Percentiles rank a stretch among this genome's conserved stretches.
These are phyloP conservation scores for Osmanthus fragrans DNA, from an alignment of 257 asterid species.

Conservation along the genomic window DNA sequence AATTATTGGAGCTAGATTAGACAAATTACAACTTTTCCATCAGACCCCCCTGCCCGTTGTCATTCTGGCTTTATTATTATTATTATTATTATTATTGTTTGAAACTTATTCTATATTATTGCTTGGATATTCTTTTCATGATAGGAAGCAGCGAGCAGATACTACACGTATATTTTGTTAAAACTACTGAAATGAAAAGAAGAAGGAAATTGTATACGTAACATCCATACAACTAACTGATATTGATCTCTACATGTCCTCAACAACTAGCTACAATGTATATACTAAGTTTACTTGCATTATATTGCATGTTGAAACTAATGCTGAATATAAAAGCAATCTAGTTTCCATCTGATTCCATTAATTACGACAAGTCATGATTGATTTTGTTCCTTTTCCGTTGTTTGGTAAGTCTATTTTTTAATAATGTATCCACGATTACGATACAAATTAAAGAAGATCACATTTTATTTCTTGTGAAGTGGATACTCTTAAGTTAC, in stretches of 20 bases:
- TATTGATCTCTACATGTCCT: background rate
- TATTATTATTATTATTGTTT: no score
- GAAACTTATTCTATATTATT: no score
- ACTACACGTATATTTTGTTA: no score
- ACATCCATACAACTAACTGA: background rate
- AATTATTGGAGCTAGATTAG: no score
- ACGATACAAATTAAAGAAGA: background rate
- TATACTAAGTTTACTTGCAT: no score
- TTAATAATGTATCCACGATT: background rate
- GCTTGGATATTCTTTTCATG: no score
- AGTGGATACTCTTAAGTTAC: background rate
- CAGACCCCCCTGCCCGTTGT: no score
- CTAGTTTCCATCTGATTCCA: background rate
- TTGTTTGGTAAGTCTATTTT: background rate
- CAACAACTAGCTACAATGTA: background rate
- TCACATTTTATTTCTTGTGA: background rate
- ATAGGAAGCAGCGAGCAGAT: no score
- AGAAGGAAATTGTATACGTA: background rate
- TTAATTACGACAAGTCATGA: background rate
- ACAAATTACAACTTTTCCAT: no score
- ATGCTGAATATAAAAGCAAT: background rate
- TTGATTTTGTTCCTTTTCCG: background rate
- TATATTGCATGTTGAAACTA: background rate
- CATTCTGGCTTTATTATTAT: no score
- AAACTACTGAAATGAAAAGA: background rate